Evolutionary conservation across 139 green algal genomes (phyloP), one percentile per base, ranked within the genome.

Genomic region (Auxenochlorella pyrenoidosa): DNA sequence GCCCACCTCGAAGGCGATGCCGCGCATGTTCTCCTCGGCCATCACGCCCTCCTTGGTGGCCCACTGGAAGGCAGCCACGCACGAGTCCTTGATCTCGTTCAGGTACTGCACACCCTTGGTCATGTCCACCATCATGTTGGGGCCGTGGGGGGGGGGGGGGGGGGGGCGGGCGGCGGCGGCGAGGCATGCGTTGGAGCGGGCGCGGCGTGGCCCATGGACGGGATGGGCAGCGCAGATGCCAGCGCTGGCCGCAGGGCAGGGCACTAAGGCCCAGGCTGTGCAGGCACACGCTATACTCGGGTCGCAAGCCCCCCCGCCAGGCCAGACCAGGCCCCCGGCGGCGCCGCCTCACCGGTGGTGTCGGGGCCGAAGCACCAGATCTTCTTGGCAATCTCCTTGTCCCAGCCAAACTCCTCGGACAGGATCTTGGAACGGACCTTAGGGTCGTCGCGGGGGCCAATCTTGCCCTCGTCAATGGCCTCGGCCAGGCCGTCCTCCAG

Each of bases 101-200:
- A 99, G 93, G 94, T 99, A 99, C 95, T 99, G 97, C 90, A 99
- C 98, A 89, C 98, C 98, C 97, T 99, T 99, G 92, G 96, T 98
- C 66, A 98, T 93, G 90, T 99, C 98, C 2, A 98, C 90, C 75
- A 99, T 86, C 89, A 99, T 88, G 96, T 99, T 99, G 90, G 98
- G 97, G 87, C 98, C 83, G 82, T 70, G 32, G 30, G 32, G 22
- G 58, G 41, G 30, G 63, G 63, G 24, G 40, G 36, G 47, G 79
- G 59, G 59, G 18, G 36, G 75, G 24, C 15, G 30, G 51, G 54
- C 2, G 51, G 78, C 3, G n/a, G 78, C 2, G 75, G 26, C 6
- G 75, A 2, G 26, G 75, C 6, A 16, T 10, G 38, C 3, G 40
- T 2, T 12, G 26, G 2, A 32, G 26, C 26, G 26, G 24, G 63